phyloP scores from a whole-genome alignment of 2,329 filamentous ascomycete species.

The Hypoxylon sp. region DNA sequence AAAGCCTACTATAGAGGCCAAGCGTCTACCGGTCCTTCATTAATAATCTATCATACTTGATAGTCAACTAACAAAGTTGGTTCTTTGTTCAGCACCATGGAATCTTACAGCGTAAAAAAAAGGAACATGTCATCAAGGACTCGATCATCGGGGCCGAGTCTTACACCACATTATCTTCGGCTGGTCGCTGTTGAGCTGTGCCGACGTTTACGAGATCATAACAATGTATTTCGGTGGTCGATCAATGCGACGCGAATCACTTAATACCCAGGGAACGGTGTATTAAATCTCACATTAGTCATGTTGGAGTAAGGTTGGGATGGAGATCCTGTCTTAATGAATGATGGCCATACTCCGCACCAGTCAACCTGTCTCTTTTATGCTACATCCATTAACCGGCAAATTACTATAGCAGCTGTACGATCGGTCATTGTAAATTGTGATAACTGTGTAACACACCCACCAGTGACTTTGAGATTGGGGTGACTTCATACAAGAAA shows the following conservation, averaged over 20 bases:
- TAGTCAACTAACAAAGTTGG: neutral
- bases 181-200: conserved; percentile 11
- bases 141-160: conserved; percentile 3
- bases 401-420: conserved; percentile 25
- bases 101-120: neutral
- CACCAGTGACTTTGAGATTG: conserved; percentile 3
- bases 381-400: conserved; percentile 34
- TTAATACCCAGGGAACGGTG: conserved; percentile 20
- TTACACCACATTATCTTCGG: conserved; percentile 7
- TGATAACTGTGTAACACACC: conserved; percentile 17
- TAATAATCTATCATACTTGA: neutral
- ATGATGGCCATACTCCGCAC: conserved; percentile 18
- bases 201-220: conserved; percentile 32
- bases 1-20: neutral
- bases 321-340: conserved; percentile 31
- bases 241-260: conserved; percentile 20
- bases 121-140: neutral
- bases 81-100: neutral
- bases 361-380: conserved; percentile 14
- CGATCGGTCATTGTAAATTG: conserved; percentile 18
- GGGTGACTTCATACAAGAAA: conserved; percentile 3
- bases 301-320: conserved; percentile 24
- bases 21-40: neutral
- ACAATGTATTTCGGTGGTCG: conserved; percentile 22
- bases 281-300: conserved; percentile 27